Percentiles rank a stretch among this genome's conserved stretches.
phyloP scores from a whole-genome alignment of 805 yeast species.

The Sporopachydermia quercuum region DNA sequence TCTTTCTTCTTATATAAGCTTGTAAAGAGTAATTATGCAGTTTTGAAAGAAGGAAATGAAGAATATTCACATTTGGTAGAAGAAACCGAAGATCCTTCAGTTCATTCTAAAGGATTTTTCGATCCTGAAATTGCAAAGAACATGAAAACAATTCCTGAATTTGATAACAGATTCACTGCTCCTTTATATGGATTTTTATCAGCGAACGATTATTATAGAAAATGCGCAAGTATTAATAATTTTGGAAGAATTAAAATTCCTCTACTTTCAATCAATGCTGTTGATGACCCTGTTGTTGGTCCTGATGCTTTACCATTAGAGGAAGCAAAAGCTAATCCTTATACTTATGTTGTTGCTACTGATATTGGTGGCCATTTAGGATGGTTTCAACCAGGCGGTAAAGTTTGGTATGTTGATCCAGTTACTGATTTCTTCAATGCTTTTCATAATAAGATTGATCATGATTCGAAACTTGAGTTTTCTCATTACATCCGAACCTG shows the following conservation, averaged over 20 bases:
- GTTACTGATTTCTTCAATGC: constrained; percentile 27
- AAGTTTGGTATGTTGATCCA: constrained; percentile 53
- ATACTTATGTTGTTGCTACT: constrained; percentile 40
- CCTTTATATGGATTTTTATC: constrained; percentile 49
- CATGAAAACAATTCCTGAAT: constrained; percentile 30
- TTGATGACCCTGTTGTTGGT: constrained; percentile 66
- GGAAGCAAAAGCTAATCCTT: constrained; percentile 44
- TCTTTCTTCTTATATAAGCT: constrained; percentile 29
- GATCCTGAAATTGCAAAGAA: constrained; percentile 16
- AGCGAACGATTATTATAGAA: constrained; percentile 49
- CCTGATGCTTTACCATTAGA: constrained; percentile 32
- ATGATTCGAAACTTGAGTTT: constrained; percentile 1
- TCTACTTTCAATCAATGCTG: constrained; percentile 41
- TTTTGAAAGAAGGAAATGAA: constrained; percentile 19
- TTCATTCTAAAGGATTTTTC: constrained; percentile 9
- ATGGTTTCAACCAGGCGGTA: constrained; percentile 48
- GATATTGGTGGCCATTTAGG: constrained; percentile 72
- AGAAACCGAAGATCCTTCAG: constrained; percentile 9
- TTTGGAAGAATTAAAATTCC: constrained; percentile 45
- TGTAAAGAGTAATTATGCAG: constrained; percentile 26
- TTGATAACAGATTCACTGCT: constrained; percentile 54
- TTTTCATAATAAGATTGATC: constrained; percentile 18
- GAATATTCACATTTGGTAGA: constrained; percentile 8
- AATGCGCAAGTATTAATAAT: constrained; percentile 42
- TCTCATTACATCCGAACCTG: not conserved